These are phyloP conservation scores for Paraconiothyrium sp. DNA, from an alignment of 2,329 filamentous ascomycete genomes.

Conservation along the genomic window DNA sequence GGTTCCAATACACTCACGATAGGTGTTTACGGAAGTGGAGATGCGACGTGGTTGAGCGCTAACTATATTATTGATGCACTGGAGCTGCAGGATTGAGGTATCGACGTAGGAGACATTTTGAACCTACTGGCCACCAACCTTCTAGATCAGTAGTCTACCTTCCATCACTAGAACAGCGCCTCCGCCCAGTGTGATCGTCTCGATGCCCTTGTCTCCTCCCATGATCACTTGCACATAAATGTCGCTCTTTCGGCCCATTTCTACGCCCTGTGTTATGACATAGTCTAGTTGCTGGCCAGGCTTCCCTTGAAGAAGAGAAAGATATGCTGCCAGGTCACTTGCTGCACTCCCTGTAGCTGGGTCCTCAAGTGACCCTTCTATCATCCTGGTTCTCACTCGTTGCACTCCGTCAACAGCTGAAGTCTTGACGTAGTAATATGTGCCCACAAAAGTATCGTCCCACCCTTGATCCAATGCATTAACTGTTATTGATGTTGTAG, in stretches of 20 bases:
- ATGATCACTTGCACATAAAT: slow-evolving; percentile 58
- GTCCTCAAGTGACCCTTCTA: slow-evolving; percentile 60
- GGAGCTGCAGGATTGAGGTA: slow-evolving; percentile 30
- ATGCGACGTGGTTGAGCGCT: slow-evolving; percentile 33
- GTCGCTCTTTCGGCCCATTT: slow-evolving; percentile 62
- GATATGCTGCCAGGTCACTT: slow-evolving; percentile 56
- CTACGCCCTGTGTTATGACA: slow-evolving; percentile 60
- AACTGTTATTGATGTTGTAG: slow-evolving; percentile 44
- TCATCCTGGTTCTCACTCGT: slow-evolving; percentile 68
- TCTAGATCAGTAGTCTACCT: slow-evolving; percentile 37
- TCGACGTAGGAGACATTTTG: too few relatives aligned
- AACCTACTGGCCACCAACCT: not conserved
- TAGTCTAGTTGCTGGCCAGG: slow-evolving; percentile 48
- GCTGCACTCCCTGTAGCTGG: slow-evolving; percentile 63
- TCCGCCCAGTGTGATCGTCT: slow-evolving; percentile 55
- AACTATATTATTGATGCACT: slow-evolving; percentile 37
- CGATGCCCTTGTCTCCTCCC: slow-evolving; percentile 48
- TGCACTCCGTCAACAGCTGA: slow-evolving; percentile 36
- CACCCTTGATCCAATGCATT: slow-evolving; percentile 58
- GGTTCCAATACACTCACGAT: slow-evolving; percentile 31
- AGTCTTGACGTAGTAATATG: slow-evolving; percentile 68
- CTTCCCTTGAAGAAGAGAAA: slow-evolving; percentile 53
- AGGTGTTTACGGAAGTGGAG: slow-evolving; percentile 31
- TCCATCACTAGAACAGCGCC: slow-evolving; percentile 55
- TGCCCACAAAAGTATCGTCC: slow-evolving; percentile 62